phyloP scores from a whole-genome alignment of 2,329 filamentous ascomycete genomes.

The Fusarium oxysporum region DNA sequence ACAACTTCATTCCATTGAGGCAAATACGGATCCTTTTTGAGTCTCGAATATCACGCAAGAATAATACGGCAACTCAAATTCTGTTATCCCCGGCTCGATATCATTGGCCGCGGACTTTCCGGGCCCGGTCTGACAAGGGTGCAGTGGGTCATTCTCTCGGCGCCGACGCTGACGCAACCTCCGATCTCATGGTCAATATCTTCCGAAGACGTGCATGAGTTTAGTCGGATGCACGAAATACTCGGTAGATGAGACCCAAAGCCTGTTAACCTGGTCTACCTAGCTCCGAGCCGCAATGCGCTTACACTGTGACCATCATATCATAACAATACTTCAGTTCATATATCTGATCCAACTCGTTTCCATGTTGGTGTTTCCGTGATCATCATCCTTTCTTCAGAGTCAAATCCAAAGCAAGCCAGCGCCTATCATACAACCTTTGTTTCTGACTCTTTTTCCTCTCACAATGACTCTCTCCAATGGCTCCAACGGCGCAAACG shows the following conservation, averaged over 20 bases:
- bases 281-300: not conserved
- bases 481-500: not conserved
- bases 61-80: not conserved
- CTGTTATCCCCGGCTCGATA: not conserved
- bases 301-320: not conserved
- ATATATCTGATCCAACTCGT: not conserved
- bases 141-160: not conserved
- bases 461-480: slow-evolving; percentile 9
- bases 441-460: not conserved
- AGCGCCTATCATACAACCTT: not conserved
- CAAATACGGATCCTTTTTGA: not conserved
- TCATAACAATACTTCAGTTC: not conserved
- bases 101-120: not conserved
- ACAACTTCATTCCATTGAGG: not conserved
- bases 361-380: not conserved
- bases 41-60: not conserved
- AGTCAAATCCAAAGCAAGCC: not conserved
- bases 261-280: not conserved
- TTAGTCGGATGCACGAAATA: not conserved
- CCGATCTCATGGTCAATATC: not conserved
- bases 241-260: not conserved
- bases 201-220: not conserved
- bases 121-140: not conserved
- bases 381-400: not conserved
- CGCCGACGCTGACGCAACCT: not conserved